Conservation (phyloP, 78 protist species). For the Emiliania huxleyi region DNA sequence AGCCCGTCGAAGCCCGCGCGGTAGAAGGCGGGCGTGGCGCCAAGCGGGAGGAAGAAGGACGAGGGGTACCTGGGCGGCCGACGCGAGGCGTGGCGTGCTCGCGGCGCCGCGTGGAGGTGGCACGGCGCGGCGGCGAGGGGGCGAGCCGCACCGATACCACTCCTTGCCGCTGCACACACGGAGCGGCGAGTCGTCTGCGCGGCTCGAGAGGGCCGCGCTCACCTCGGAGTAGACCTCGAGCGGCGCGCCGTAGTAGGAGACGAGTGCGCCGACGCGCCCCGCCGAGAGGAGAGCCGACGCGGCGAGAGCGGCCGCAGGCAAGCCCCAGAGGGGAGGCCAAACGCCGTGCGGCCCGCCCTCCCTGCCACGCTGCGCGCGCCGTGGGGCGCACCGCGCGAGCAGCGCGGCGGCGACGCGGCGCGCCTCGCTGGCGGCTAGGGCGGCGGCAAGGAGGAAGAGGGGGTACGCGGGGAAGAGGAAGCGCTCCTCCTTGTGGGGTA, state of each 20-base stretch:
- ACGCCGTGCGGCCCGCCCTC: no score
- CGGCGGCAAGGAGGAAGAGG: constrained; percentile 49
- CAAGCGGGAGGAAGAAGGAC: constrained; percentile 64
- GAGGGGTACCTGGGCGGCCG: constrained; percentile 73
- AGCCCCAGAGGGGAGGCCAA: no score
- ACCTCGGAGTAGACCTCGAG: constrained; percentile 15
- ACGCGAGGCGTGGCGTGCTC: no score
- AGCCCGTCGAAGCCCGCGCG: constrained; percentile 32
- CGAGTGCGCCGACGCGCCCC: constrained; percentile 47
- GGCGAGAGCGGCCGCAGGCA: neutral
- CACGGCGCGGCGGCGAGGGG: no score
- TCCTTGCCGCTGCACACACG: neutral
- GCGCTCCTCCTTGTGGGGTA: constrained; percentile 84
- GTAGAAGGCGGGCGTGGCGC: neutral
- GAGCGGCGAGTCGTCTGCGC: neutral
- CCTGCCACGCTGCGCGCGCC: neutral
- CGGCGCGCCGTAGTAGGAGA: constrained; percentile 62
- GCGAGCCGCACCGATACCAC: neutral
- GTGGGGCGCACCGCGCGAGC: neutral
- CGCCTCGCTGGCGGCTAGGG: neutral
- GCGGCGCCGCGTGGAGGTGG: no score
- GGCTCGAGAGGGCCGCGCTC: neutral
- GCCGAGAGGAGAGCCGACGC: constrained; percentile 6
- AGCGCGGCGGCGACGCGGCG: neutral
- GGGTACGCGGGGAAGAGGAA: constrained; percentile 74